A percentile compares a stretch with the other conserved stretches of the same genome.
phyloP scores from a whole-genome alignment of 345 rosid species.

The Gossypium bickii region DNA sequence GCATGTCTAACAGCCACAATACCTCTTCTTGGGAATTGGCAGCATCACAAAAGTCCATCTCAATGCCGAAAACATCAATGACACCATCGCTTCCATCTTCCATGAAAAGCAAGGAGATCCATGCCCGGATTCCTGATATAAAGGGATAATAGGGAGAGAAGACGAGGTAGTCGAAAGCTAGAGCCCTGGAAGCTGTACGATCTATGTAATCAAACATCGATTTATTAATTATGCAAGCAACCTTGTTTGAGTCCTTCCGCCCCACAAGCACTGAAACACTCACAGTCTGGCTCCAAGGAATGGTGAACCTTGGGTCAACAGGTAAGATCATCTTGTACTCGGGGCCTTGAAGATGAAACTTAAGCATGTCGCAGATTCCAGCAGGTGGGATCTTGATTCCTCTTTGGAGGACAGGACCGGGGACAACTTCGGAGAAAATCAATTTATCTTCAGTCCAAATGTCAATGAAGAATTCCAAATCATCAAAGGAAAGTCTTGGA shows the following conservation, averaged over 20 bases:
- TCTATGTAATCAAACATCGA: slow-evolving; percentile 72
- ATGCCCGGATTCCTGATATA: slow-evolving; percentile 67
- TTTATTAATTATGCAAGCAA: slow-evolving; percentile 64
- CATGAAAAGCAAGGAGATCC: slow-evolving; percentile 80
- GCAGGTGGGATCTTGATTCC: slow-evolving; percentile 55
- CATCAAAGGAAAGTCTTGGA: slow-evolving; percentile 71
- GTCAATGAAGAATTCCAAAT: slow-evolving; percentile 78
- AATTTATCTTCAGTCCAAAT: slow-evolving; percentile 70
- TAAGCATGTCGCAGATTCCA: slow-evolving; percentile 45
- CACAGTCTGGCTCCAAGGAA: slow-evolving; percentile 50
- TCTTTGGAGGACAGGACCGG: slow-evolving; percentile 49
- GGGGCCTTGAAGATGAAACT: slow-evolving; percentile 41
- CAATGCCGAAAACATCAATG: slow-evolving; percentile 48
- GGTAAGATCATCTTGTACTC: slow-evolving; percentile 77
- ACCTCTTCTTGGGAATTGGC: slow-evolving; percentile 82
- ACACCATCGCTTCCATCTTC: slow-evolving; percentile 55
- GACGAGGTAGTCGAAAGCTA: slow-evolving; percentile 83
- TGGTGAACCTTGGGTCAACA: slow-evolving; percentile 61
- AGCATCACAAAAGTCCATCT: slow-evolving; percentile 79
- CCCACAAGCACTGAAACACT: slow-evolving; percentile 73
- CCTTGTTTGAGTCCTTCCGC: slow-evolving; percentile 63
- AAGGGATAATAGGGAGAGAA: slow-evolving; percentile 82
- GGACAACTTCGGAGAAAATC: slow-evolving; percentile 73
- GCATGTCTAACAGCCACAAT: slow-evolving; percentile 86
- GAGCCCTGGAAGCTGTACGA: slow-evolving; percentile 54